A percentile compares a stretch with the other conserved stretches of the same genome.
These are phyloP conservation scores for Scedosporium aurantiacum DNA, from an alignment of 2,329 filamentous ascomycete species.

Conservation along the genomic window DNA sequence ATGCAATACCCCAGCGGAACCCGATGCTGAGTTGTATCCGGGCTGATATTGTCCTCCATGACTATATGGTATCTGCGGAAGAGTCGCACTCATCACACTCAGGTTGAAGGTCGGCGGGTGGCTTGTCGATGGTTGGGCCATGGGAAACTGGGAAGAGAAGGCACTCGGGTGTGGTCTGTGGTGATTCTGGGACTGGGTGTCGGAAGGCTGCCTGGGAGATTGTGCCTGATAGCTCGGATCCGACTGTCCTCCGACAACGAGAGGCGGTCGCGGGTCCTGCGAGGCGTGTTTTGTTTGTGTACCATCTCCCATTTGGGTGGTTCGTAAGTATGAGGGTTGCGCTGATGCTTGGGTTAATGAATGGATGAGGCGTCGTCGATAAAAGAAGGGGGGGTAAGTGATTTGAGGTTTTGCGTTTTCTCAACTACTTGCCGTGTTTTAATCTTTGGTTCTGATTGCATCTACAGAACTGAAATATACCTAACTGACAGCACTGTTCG, in stretches of 20 bases:
- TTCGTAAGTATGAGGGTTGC: not conserved
- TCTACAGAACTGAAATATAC: no score
- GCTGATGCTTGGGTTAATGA: not conserved
- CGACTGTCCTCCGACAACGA: not conserved
- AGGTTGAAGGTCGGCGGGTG: slow-evolving; percentile 30
- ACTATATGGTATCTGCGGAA: slow-evolving; percentile 31
- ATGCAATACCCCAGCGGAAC: slow-evolving; percentile 26
- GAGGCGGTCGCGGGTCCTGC: slow-evolving; percentile 9
- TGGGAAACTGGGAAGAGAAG: slow-evolving; percentile 31
- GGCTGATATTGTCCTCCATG: slow-evolving; percentile 20
- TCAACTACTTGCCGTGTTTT: not conserved
- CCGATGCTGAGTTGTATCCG: slow-evolving; percentile 21
- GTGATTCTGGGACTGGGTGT: slow-evolving; percentile 14
- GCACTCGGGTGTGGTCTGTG: slow-evolving; percentile 24
- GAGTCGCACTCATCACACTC: slow-evolving; percentile 28
- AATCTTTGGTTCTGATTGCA: not conserved
- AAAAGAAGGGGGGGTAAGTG: not conserved
- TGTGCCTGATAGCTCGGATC: not conserved
- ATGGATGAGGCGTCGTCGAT: not conserved
- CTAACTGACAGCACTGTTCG: no score
- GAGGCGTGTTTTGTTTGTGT: slow-evolving; percentile 11
- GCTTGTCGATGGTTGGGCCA: slow-evolving; percentile 18
- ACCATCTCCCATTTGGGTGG: not conserved
- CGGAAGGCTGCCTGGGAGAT: slow-evolving; percentile 12
- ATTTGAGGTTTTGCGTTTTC: not conserved